A percentile compares a stretch with the other conserved stretches of the same genome.
phyloP scores from a whole-genome alignment of 2,329 filamentous ascomycete species.

The Paraphoma chrysanthemicola region DNA sequence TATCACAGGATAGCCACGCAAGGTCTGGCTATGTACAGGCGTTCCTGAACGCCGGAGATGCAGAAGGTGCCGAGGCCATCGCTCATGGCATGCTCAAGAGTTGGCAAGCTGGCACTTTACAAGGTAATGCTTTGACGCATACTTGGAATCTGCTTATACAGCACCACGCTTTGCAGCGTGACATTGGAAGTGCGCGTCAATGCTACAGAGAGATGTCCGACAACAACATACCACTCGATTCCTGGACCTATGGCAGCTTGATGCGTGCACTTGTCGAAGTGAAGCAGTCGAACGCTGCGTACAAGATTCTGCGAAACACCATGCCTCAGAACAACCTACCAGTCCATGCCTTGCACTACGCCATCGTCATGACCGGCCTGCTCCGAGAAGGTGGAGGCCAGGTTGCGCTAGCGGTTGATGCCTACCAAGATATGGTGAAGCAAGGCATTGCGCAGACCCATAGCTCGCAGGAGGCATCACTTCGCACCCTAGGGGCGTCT shows the following conservation, averaged over 20 bases:
- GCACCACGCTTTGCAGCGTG: constrained; percentile 70
- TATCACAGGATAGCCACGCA: constrained; percentile 30
- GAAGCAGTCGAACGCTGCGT: constrained; percentile 63
- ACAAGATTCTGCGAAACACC: constrained; percentile 58
- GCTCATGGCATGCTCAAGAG: constrained; percentile 66
- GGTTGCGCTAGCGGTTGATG: constrained; percentile 56
- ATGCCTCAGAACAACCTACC: constrained; percentile 57
- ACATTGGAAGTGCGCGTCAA: constrained; percentile 61
- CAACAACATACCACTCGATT: constrained; percentile 59
- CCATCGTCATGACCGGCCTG: constrained; percentile 61
- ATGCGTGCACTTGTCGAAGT: constrained; percentile 64
- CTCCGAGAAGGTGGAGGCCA: constrained; percentile 43
- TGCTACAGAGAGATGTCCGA: constrained; percentile 64
- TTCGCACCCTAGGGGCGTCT: constrained; percentile 31
- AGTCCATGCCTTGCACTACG: constrained; percentile 60
- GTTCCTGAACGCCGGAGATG: constrained; percentile 57
- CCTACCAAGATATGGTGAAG: constrained; percentile 55
- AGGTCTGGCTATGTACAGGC: constrained; percentile 66
- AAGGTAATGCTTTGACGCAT: constrained; percentile 60
- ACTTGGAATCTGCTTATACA: constrained; percentile 83
- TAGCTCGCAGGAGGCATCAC: constrained; percentile 52
- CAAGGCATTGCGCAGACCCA: constrained; percentile 49
- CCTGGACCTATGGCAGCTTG: constrained; percentile 66
- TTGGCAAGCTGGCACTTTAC: constrained; percentile 43
- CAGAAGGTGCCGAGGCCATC: constrained; percentile 52